These are phyloP conservation scores for Tuber melanosporum DNA, from an alignment of 495 filamentous ascomycete genomes.

Conservation along the genomic window DNA sequence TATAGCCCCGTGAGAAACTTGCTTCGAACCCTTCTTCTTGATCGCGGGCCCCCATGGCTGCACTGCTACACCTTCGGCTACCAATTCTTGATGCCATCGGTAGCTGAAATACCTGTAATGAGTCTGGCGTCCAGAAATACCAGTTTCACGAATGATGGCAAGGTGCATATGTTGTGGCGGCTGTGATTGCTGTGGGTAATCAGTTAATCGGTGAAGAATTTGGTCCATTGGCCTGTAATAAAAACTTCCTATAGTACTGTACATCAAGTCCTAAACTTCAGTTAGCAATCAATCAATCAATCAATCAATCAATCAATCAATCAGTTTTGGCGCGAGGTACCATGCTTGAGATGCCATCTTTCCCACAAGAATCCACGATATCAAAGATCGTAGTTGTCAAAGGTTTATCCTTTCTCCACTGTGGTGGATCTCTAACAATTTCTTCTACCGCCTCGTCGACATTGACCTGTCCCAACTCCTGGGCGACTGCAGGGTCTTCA, in stretches of 20 bases:
- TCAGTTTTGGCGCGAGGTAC: constrained; percentile 38
- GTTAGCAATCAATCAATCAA: constrained; percentile 7
- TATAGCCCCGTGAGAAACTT: constrained; percentile 26
- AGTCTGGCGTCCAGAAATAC: constrained; percentile 49
- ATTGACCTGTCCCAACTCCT: constrained; percentile 25
- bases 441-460: constrained; percentile 40
- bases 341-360: constrained; percentile 50
- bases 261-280: constrained; percentile 47
- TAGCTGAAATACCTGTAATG: constrained; percentile 57
- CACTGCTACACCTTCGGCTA: constrained; percentile 51
- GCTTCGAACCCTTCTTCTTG: constrained; percentile 41
- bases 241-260: constrained; percentile 49
- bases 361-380: constrained; percentile 49
- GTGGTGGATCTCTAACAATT: constrained; percentile 45
- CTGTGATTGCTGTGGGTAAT: constrained; percentile 57
- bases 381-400: constrained; percentile 54
- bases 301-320: constrained; percentile 1
- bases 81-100: constrained; percentile 53
- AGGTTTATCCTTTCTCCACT: constrained; percentile 53
- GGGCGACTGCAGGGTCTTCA: constrained; percentile 41
- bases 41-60: constrained; percentile 52
- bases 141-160: constrained; percentile 58
- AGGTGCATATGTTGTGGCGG: constrained; percentile 58
- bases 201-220: constrained; percentile 51
- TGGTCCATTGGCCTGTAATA: constrained; percentile 57